Evolutionary conservation across 495 filamentous ascomycete genomes (phyloP).

Genomic region (Amphirosellinia nigrospora): DNA sequence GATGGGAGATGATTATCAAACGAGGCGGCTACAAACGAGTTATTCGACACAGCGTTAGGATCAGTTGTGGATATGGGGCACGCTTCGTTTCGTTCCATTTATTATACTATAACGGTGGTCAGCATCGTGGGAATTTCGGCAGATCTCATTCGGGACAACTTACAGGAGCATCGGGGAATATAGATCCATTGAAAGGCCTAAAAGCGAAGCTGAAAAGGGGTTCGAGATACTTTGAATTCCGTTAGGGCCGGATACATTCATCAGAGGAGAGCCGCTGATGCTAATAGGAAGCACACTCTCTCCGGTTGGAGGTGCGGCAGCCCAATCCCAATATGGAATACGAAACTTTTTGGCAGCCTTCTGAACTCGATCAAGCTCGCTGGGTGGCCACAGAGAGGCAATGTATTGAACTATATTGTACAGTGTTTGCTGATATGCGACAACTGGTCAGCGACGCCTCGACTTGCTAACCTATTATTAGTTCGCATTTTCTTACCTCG

Average conservation of each 20-base stretch:
- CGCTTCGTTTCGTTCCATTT: constrained; percentile 56
- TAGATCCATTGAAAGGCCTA: constrained; percentile 55
- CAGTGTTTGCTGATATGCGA: constrained; percentile 58
- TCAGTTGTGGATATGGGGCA: constrained; percentile 49
- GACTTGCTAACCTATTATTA: neutral
- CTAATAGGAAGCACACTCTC: constrained; percentile 55
- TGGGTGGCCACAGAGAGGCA: constrained; percentile 58
- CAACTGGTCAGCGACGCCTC: neutral
- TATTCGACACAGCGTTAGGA: constrained; percentile 56
- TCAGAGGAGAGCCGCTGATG: constrained; percentile 47
- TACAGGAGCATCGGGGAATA: constrained; percentile 53
- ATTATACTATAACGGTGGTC: constrained; percentile 47
- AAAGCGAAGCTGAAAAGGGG: constrained; percentile 69
- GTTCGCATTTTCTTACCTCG: constrained; percentile 56
- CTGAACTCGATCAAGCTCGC: constrained; percentile 51
- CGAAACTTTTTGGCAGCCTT: constrained; percentile 62
- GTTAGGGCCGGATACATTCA: constrained; percentile 60
- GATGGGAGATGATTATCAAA: constrained; percentile 55
- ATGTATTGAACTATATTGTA: constrained; percentile 57
- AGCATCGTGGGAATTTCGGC: constrained; percentile 3
- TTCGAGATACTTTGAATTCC: constrained; percentile 63
- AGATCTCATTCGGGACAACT: constrained; percentile 26
- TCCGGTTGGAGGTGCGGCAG: constrained; percentile 54
- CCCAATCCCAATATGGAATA: constrained; percentile 75
- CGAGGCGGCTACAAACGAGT: constrained; percentile 53